Base-by-base conservation (phyloP, 805 yeast genomes). In the Saccharomycopsis capsularis region DNA sequence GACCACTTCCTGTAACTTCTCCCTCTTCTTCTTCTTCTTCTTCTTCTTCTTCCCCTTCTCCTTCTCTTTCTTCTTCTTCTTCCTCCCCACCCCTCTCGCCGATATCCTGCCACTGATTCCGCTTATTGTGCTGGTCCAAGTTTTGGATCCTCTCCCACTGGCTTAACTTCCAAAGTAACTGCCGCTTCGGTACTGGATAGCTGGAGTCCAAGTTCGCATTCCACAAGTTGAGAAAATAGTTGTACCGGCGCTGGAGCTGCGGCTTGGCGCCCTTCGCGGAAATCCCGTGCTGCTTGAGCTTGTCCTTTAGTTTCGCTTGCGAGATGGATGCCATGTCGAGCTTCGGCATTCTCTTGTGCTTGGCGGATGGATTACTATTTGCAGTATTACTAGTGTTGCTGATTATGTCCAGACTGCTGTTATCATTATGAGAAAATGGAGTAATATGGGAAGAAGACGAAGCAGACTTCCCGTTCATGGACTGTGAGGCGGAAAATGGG, bases 131-230 rank as follows among this genome's bases (percentile, higher is more conserved):
- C 27, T 42, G 30, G n/a, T 40, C 29, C 13, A 46, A 19, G 32
- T 19, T 40, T 35, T 50, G 48, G 22, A 46, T 34, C n/a, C 30
- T 16, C 24, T 52, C 55, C 55, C 55, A 52, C 21, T 41, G 34
- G 34, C 36, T 46, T 13, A 52, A 9, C 44, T 50, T 50, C 3
- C 25, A 25, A 2, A 35, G 6, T 3, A 52, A 29, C 27, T 48
- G 40, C 5, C n/a, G 18, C 40, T 42, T 39, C 16, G 44, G 16
- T 13, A 41, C 2, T 7, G 51, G 53, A 35, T 46, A 39, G 3
- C 39, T 46, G 4, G 52, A 42, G 23, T 52, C 55, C 19, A 50
- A 29, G 34, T 52, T 52, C 3, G 55, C 37, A 34, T 52, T 52
- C 48, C 50, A 52, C 3, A 50, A 23, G 15, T 41, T 40, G 5